Evolutionary conservation across 2,329 filamentous ascomycete genomes (phyloP).

Genomic region (Epichloe glyceriae): DNA sequence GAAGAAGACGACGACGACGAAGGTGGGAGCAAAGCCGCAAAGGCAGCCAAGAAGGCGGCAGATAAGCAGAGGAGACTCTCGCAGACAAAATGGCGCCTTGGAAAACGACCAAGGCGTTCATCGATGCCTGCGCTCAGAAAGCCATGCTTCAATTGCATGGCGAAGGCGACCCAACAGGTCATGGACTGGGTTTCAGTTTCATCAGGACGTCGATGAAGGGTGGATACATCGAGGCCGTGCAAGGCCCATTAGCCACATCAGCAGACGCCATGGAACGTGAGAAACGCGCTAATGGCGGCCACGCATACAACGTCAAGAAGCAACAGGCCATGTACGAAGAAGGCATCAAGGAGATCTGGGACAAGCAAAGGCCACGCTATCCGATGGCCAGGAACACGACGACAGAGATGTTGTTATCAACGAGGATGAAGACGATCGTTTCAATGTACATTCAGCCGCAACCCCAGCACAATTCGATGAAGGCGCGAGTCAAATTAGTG

Average conservation of each 20-base stretch:
- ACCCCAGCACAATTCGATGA: slow-evolving; percentile 62
- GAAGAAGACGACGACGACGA: slow-evolving; percentile 35
- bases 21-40: slow-evolving; percentile 25
- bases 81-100: slow-evolving; percentile 88
- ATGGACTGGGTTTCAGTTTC: slow-evolving; percentile 90
- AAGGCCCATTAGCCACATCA: slow-evolving; percentile 49
- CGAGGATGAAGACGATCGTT: slow-evolving; percentile 51
- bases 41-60: slow-evolving; percentile 28
- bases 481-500: slow-evolving; percentile 65
- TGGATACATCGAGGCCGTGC: slow-evolving; percentile 74
- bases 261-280: slow-evolving; percentile 82
- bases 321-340: slow-evolving; percentile 88
- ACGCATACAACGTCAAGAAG: slow-evolving; percentile 93
- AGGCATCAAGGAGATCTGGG: slow-evolving; percentile 86
- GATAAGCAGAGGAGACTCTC: slow-evolving; percentile 55
- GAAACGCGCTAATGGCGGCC: slow-evolving; percentile 78
- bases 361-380: slow-evolving; percentile 67
- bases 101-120: slow-evolving; percentile 93
- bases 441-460: slow-evolving; percentile 58
- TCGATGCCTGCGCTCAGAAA: slow-evolving; percentile 85
- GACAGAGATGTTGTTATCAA: slow-evolving; percentile 46
- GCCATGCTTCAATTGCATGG: slow-evolving; percentile 94
- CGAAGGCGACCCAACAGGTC: slow-evolving; percentile 85
- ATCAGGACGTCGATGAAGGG: slow-evolving; percentile 99
- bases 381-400: slow-evolving; percentile 55